Evolutionary conservation across 257 asterid genomes (phyloP).

Genomic region (Gentiana macrophylla): DNA sequence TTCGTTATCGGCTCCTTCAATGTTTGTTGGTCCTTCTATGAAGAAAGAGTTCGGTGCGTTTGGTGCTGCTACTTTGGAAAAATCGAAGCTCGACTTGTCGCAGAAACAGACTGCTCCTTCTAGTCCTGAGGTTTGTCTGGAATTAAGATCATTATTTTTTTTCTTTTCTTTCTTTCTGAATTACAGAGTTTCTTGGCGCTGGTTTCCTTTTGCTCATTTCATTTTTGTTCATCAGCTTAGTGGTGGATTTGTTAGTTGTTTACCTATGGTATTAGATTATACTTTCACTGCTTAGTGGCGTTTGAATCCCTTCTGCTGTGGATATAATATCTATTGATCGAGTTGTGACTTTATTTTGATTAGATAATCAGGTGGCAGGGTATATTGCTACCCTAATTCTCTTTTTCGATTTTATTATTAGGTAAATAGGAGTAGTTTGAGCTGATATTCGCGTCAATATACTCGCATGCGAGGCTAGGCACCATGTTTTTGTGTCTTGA

Average conservation of each 20-base stretch:
- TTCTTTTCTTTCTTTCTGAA: not conserved
- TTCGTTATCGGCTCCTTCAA: conserved; percentile 21
- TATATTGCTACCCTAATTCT: no score
- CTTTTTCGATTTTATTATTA: no score
- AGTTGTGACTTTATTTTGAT: no score
- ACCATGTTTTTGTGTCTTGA: no score
- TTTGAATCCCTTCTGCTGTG: no score
- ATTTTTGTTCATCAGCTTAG: not conserved
- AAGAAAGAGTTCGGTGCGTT: conserved; percentile 61
- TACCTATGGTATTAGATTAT: not conserved
- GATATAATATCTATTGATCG: no score
- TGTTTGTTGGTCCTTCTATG: conserved; percentile 50
- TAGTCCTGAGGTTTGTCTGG: conserved; percentile 61
- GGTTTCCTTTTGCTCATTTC: not conserved
- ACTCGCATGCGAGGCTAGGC: no score
- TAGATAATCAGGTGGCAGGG: no score
- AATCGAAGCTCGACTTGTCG: conserved; percentile 67
- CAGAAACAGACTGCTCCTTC: conserved; percentile 36
- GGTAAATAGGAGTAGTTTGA: no score
- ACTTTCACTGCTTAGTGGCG: no score
- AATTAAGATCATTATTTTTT: not conserved
- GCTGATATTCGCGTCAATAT: no score
- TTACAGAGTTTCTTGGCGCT: not conserved
- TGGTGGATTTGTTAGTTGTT: not conserved
- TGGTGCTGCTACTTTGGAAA: conserved; percentile 77